phyloP scores from a whole-genome alignment of 352 stramenopile genomes.

The Blastocystis sp. region DNA sequence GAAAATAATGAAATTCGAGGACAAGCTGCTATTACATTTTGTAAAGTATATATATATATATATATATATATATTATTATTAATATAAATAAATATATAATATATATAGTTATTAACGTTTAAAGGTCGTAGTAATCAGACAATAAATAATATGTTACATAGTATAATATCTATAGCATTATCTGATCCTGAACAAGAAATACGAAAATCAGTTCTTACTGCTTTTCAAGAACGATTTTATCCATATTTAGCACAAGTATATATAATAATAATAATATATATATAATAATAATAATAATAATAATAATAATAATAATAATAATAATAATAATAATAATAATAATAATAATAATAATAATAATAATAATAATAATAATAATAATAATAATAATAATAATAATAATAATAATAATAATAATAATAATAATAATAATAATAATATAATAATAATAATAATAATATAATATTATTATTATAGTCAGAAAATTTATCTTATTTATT shows the following conservation, averaged over 20 bases:
- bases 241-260: constrained; percentile 23
- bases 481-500: constrained; percentile 71
- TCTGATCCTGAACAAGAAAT: constrained; percentile 10
- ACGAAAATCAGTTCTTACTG: constrained; percentile 11
- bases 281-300: too few relatives aligned
- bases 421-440: too few relatives aligned
- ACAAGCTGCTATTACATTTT: constrained; percentile 3
- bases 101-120: constrained; percentile 2
- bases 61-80: constrained; percentile 10
- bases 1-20: constrained; percentile 9
- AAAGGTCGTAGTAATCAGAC: too few relatives aligned
- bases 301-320: too few relatives aligned
- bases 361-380: too few relatives aligned
- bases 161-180: constrained; percentile 24
- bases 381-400: too few relatives aligned
- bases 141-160: constrained; percentile 26
- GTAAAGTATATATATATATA: not conserved
- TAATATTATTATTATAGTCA: not conserved
- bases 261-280: not conserved
- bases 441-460: not conserved
- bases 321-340: too few relatives aligned
- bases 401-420: too few relatives aligned
- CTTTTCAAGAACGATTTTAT: constrained; percentile 25
- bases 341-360: too few relatives aligned
- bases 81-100: not conserved